Base-by-base conservation (phyloP, 2,329 filamentous ascomycete species). In the Leptoxyphium fumago region DNA sequence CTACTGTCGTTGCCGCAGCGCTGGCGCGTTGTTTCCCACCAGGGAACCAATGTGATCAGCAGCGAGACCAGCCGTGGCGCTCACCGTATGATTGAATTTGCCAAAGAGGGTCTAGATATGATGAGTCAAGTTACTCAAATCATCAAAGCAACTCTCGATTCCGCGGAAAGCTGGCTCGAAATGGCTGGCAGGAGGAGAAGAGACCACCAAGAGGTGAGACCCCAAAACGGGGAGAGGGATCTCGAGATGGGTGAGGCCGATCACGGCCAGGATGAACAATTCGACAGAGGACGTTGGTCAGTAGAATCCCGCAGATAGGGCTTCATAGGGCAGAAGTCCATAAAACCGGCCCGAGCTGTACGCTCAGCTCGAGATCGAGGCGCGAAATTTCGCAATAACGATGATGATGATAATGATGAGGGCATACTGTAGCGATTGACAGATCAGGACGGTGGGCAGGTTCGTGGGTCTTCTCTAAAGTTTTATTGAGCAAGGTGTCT, bases 41-140 rank as follows among this genome's bases (percentile, higher is more conserved):
- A 43, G 10, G 50, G 47, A n/a, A 58, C 54, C 13, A 40, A 40
- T 18, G 21, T 11, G 11, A 28, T 28, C 21, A 40, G 14, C 11
- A 59, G 57, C 28, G 69, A 72, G 38, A 71, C 72, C 14, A 71
- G 70, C 10, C 63, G 70, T 8, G 68, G 67, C 42, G 87, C 85
- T 0, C 81, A 87, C 52, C 74, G 82, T 36, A 87, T 93, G 45
- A 67, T 96, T 10, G 78, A 91, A 1, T 77, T 96, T 42, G 89
- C 89, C 6, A 83, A 82, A 55, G 89, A 96, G 60, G 86, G 88
- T 0, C 70, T 96, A 11, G 87, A 95, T 53, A 94, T 96, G 82
- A 87, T 96, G 73, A 75, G 78, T 1, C 87, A 95, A 61, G 86
- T 98, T 41, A 91, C 80, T 36, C 78, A 80, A 5, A 84, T 95